Base-by-base conservation (phyloP, 2,329 filamentous ascomycete genomes). In the Botryotinia calthae region DNA sequence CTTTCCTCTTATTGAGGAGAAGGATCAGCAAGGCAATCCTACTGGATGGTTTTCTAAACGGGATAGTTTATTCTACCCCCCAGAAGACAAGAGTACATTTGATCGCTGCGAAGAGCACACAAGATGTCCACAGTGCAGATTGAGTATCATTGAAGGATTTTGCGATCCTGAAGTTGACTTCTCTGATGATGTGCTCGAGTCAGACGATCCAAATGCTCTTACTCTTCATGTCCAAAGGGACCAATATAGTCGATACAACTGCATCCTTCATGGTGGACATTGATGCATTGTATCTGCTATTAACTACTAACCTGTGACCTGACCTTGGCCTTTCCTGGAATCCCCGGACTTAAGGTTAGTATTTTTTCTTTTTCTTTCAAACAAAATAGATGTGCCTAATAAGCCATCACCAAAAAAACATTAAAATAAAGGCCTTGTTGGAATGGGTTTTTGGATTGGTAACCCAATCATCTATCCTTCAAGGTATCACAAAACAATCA, bases 401-500 rank as follows among this genome's bases (percentile, higher is more conserved):
- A 63, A 40, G 70, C 70, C 70, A 61, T 72, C 70, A 40, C 62
- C 70, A 72, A 72, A 72, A 71, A 65, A 61, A 40, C 8, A 18
- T 25, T 54, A 72, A 68, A 72, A 72, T 59, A 67, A 72, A 68
- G 70, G 70, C 62, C 51, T 68, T 37, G 62, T 48, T 59, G 62
- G 42, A 48, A 10, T 72, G 25, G 51, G 40, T 20, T 6, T 25
- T 54, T n/a, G 46, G 70, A 56, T 44, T 72, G 70, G 70, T 72
- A 72, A 61, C 70, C 70, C 67, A 34, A 34, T 42, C 34, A 44
- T 68, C 31, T 28, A 68, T 59, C 42, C 51, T 72, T 68, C 62
- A 20, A 16, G 51, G 62, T 68, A 72, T 72, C 70, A 72, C 48
- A 34, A 72, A 67, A 68, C 62, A 72, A 72, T 72, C 70, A 59